Percentiles rank a stretch among this genome's conserved stretches.
Evolutionary conservation across 345 rosid species (phyloP).

Genomic region (Lumnitzera racemosa): DNA sequence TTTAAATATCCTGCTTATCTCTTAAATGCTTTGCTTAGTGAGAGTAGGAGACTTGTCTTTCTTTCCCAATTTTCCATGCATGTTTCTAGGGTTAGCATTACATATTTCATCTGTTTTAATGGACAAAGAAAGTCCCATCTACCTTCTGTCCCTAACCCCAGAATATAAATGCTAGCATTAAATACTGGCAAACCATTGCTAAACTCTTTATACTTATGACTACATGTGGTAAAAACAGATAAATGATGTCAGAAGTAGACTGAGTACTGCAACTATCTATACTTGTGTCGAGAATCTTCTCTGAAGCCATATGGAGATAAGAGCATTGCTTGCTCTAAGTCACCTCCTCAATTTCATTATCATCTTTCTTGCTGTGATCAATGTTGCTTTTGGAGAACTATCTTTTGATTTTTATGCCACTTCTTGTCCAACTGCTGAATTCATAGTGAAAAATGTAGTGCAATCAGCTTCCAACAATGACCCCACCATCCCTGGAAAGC

Average conservation of each 20-base stretch:
- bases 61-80: no score
- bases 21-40: no score
- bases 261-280: background rate
- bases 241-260: background rate
- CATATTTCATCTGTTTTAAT: background rate
- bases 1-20: no score
- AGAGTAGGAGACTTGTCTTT: no score
- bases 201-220: background rate
- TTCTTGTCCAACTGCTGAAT: conserved; percentile 70
- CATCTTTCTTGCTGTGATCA: conserved; percentile 14
- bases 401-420: conserved; percentile 62
- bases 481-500: conserved; percentile 77
- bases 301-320: conserved; percentile 26
- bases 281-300: background rate
- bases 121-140: conserved; percentile 8
- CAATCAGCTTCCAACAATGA: conserved; percentile 59
- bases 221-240: background rate
- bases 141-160: conserved; percentile 32
- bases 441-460: conserved; percentile 54
- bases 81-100: background rate
- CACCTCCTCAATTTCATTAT: conserved; percentile 10
- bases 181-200: conserved; percentile 1
- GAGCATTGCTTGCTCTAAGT: background rate
- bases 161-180: conserved; percentile 23
- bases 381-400: conserved; percentile 25